phyloP scores from a whole-genome alignment of 768 basidiomycete genomes.

The Trametes coccinea region DNA sequence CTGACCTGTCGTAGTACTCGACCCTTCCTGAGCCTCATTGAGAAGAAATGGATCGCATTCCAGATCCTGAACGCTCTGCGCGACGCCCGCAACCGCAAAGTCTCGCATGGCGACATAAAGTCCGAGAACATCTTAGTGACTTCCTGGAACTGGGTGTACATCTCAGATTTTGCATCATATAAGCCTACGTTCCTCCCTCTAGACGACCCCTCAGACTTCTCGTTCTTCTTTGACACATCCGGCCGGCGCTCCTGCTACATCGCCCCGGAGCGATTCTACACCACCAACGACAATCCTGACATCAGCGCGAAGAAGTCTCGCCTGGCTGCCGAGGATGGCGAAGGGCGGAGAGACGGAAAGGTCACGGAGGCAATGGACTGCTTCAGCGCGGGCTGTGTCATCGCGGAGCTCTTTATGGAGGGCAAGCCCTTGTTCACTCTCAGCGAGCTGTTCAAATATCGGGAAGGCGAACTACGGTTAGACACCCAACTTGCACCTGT shows the following conservation, averaged over 20 bases:
- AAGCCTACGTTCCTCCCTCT: conserved; percentile 95
- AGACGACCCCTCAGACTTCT: conserved; percentile 96
- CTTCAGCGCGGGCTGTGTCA: conserved; percentile 91
- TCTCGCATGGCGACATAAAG: conserved; percentile 98
- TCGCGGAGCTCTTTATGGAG: conserved; percentile 94
- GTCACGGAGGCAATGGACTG: conserved; percentile 98
- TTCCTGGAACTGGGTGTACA: conserved; percentile 92
- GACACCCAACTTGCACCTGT: conserved; percentile 71
- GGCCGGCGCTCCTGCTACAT: conserved; percentile 93
- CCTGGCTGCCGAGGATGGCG: conserved; percentile 50
- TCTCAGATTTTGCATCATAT: conserved; percentile 93
- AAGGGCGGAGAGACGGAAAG: conserved; percentile 72
- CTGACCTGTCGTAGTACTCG: conserved; percentile 64
- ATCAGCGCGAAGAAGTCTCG: conserved; percentile 68
- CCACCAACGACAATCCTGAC: conserved; percentile 61
- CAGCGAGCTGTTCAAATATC: conserved; percentile 92
- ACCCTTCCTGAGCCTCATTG: conserved; percentile 86
- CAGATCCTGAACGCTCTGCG: conserved; percentile 86
- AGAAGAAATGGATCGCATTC: conserved; percentile 98
- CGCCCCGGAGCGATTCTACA: conserved; percentile 94
- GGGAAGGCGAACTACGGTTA: conserved; percentile 80
- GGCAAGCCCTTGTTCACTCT: conserved; percentile 91
- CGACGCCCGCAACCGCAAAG: conserved; percentile 78
- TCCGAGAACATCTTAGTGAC: conserved; percentile 96
- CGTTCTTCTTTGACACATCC: conserved; percentile 96